Evolutionary conservation across 1,284 basidiomycete species (phyloP).

Genomic region (Cryptococcus jaspeensis): DNA sequence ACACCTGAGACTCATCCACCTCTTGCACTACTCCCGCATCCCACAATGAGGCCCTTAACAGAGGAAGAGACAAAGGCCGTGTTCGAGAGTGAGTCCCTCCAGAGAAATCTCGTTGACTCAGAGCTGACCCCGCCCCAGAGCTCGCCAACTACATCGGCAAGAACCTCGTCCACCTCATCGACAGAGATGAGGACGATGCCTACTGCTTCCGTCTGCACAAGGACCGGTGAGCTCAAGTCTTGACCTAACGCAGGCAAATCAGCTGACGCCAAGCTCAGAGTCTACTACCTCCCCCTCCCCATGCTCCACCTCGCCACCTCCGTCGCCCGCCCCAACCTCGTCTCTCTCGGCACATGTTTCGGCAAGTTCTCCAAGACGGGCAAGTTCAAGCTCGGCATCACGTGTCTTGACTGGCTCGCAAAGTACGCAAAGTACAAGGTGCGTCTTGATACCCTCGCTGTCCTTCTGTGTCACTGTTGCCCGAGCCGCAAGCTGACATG

Average conservation of each 20-base stretch:
- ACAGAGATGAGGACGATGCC: conserved; percentile 53
- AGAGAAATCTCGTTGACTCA: background rate
- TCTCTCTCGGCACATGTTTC: conserved; percentile 93
- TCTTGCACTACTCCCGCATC: background rate
- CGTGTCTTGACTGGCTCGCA: conserved; percentile 86
- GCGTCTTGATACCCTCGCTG: conserved; percentile 15
- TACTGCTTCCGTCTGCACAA: conserved; percentile 87
- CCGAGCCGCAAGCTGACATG: background rate
- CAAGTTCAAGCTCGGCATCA: conserved; percentile 97
- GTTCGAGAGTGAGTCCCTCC: conserved; percentile 50
- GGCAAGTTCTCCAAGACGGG: conserved; percentile 97
- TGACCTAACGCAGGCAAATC: background rate
- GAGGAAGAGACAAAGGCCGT: conserved; percentile 55
- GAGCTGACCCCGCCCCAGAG: conserved; percentile 31
- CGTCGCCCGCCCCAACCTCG: conserved; percentile 85
- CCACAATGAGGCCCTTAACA: conserved; percentile 51
- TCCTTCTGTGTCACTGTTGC: background rate
- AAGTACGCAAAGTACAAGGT: conserved; percentile 99
- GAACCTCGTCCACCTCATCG: conserved; percentile 53
- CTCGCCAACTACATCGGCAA: conserved; percentile 55
- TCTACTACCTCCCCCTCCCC: conserved; percentile 90
- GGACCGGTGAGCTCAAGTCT: conserved; percentile 58
- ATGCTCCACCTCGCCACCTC: conserved; percentile 92
- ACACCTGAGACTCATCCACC: background rate
- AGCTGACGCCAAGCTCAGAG: conserved; percentile 47